A percentile compares a stretch with the other conserved stretches of the same genome.
phyloP scores from a whole-genome alignment of 169 alveolate genomes.

The Ichthyophthirius multifiliis region DNA sequence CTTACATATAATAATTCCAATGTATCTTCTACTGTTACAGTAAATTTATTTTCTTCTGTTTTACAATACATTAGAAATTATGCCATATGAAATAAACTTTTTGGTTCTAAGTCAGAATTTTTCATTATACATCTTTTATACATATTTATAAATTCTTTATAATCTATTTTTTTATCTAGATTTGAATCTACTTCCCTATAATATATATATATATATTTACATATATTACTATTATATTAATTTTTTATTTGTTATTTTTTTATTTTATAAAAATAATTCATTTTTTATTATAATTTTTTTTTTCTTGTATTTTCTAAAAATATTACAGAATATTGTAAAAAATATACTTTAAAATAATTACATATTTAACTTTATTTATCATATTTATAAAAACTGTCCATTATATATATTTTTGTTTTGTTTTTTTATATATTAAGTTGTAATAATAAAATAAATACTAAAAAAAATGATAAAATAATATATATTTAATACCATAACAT shows the following conservation, averaged over 20 bases:
- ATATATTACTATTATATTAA: no score
- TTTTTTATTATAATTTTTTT: no score
- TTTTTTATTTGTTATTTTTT: no score
- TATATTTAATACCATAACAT: constrained; percentile 73
- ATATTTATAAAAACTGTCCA: no score
- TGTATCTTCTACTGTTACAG: constrained; percentile 84
- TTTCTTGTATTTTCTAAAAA: no score
- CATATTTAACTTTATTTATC: no score
- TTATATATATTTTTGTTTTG: no score
- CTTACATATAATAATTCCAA: constrained; percentile 78
- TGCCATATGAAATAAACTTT: constrained; percentile 76
- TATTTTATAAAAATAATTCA: no score
- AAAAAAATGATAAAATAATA: not conserved
- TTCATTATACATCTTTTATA: constrained; percentile 80
- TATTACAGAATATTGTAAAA: no score
- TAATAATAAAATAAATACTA: not conserved
- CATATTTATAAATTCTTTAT: constrained; percentile 79
- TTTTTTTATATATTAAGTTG: not conserved
- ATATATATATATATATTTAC: not conserved
- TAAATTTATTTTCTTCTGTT: constrained; percentile 61
- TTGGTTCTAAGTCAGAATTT: constrained; percentile 79
- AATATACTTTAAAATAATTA: no score
- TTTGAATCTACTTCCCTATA: constrained; percentile 81
- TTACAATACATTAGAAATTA: constrained; percentile 82
- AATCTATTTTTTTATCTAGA: constrained; percentile 69